phyloP scores from a whole-genome alignment of 148 eudicot species.

The Rhododendron mucronatum region DNA sequence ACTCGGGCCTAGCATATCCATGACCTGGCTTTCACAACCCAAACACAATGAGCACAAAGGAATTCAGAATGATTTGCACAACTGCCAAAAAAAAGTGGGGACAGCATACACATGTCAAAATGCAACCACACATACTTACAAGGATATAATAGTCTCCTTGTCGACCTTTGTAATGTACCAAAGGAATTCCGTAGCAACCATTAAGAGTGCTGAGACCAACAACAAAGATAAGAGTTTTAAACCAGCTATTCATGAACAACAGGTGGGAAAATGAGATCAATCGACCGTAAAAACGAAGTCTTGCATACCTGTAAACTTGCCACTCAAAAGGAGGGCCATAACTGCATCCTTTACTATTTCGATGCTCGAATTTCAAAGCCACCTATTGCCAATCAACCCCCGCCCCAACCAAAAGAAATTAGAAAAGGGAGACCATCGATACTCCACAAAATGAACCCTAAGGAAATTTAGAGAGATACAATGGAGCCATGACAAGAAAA shows the following conservation, averaged over 20 bases:
- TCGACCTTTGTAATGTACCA: conserved; percentile 72
- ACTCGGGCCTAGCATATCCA: conserved; percentile 43
- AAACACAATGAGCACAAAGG: neutral
- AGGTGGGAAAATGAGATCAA: conserved; percentile 2
- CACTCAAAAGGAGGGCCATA: conserved; percentile 53
- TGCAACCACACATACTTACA: conserved; percentile 11
- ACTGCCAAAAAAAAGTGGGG: neutral
- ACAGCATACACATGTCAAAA: neutral
- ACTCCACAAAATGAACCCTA: neutral
- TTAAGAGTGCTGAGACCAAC: conserved; percentile 49
- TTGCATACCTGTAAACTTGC: conserved; percentile 42
- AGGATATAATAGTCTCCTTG: conserved; percentile 74
- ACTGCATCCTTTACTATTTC: conserved; percentile 44
- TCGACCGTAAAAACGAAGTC: neutral
- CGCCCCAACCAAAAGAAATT: neutral
- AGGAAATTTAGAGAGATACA: neutral
- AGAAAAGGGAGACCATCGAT: neutral
- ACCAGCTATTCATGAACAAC: neutral
- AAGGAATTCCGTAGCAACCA: conserved; percentile 77
- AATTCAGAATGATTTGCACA: neutral
- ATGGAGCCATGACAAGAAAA: neutral
- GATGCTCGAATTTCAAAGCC: conserved; percentile 43
- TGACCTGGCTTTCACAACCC: conserved; percentile 23
- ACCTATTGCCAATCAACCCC: conserved; percentile 20
- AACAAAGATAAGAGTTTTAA: neutral